Evolutionary conservation across 345 rosid species (phyloP).

Genomic region (Syzygium aromaticum): DNA sequence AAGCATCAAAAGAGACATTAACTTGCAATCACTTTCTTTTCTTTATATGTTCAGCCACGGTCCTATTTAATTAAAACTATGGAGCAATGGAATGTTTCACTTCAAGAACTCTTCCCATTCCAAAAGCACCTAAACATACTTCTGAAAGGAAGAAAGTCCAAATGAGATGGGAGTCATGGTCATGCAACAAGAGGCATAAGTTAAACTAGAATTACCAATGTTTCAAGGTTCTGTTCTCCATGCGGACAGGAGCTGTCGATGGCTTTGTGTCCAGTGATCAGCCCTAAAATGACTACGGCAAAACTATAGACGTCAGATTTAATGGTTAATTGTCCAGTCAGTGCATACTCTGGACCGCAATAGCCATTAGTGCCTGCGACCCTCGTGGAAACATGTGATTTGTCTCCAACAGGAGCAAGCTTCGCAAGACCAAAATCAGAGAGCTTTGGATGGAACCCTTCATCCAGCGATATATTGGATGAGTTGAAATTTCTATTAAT

Average conservation of each 20-base stretch:
- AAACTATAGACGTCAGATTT: constrained; percentile 90
- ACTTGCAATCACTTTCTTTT: background rate
- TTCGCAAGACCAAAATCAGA: constrained; percentile 92
- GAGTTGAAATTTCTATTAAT: constrained; percentile 89
- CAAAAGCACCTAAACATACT: too few relatives aligned
- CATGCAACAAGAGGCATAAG: background rate
- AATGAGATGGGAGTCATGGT: background rate
- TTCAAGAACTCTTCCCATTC: background rate
- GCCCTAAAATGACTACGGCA: constrained; percentile 83
- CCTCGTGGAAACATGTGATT: constrained; percentile 92
- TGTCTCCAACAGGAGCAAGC: constrained; percentile 90
- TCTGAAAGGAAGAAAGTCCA: background rate
- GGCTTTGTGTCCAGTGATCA: constrained; percentile 82
- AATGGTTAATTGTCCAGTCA: constrained; percentile 88
- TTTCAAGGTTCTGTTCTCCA: constrained; percentile 87
- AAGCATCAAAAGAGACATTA: background rate
- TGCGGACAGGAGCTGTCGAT: constrained; percentile 64
- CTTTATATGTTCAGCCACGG: background rate
- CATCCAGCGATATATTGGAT: constrained; percentile 74
- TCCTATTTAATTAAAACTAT: background rate
- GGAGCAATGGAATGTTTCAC: background rate
- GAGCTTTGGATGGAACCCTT: constrained; percentile 81
- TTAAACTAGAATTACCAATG: constrained; percentile 43
- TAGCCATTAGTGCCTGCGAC: constrained; percentile 94
- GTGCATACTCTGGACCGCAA: constrained; percentile 90